These are phyloP conservation scores for Blastobotrys proliferans DNA, from an alignment of 1,139 yeast genomes.

Conservation along the genomic window DNA sequence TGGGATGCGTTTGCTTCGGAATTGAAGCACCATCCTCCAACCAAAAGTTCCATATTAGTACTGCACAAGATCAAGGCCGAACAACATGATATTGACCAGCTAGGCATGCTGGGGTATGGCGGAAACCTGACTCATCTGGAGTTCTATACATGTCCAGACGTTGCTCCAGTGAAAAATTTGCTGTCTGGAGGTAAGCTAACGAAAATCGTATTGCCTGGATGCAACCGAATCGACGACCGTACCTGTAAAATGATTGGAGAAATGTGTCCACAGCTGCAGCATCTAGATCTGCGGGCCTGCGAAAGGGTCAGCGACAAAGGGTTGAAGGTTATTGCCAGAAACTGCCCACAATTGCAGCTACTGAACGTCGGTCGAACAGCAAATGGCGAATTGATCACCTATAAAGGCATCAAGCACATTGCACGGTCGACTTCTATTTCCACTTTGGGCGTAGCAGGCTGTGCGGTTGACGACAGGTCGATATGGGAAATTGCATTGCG, in stretches of 20 bases:
- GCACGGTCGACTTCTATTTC: conserved; percentile 51
- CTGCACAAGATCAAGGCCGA: conserved; percentile 47
- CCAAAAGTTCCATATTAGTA: too few species aligned
- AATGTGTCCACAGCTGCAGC: conserved; percentile 55
- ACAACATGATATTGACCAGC: conserved; percentile 43
- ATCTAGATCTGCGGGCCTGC: conserved; percentile 81
- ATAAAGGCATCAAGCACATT: conserved; percentile 57
- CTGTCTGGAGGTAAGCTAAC: conserved; percentile 43
- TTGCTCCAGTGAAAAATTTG: conserved; percentile 54
- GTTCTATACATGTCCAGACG: conserved; percentile 74
- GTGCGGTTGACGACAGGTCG: conserved; percentile 68
- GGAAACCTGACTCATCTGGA: conserved; percentile 63
- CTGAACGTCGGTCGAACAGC: conserved; percentile 80
- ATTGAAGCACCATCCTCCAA: too few species aligned
- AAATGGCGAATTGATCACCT: conserved; percentile 66
- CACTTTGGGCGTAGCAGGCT: conserved; percentile 88
- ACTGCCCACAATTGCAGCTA: conserved; percentile 51
- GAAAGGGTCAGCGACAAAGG: conserved; percentile 75
- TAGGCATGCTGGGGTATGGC: conserved; percentile 43
- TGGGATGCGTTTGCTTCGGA: conserved; percentile 47
- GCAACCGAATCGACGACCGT: conserved; percentile 56
- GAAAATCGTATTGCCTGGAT: conserved; percentile 69
- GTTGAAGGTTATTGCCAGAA: conserved; percentile 56
- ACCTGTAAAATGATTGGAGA: conserved; percentile 50
- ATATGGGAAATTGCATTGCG: conserved; percentile 74